Percentiles rank a stretch among this genome's conserved stretches.
Conservation (phyloP, 495 filamentous ascomycete genomes). For the Hypoxylon cercidicola region DNA sequence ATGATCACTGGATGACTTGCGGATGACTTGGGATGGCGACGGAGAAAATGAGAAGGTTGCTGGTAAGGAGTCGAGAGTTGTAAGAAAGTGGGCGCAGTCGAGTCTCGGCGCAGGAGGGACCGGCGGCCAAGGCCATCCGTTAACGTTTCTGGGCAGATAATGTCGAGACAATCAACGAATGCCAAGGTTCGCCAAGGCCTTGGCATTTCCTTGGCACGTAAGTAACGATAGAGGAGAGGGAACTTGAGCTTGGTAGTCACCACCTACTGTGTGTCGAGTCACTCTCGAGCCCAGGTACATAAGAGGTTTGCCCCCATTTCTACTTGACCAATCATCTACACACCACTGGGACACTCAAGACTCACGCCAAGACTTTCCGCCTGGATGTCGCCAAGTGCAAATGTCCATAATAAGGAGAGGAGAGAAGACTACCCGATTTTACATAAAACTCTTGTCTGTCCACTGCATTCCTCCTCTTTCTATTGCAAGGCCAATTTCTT, state of each 20-base stretch:
- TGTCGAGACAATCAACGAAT: slow-evolving; percentile 50
- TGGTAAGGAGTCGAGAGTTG: slow-evolving; percentile 13
- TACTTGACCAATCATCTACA: slow-evolving; percentile 35
- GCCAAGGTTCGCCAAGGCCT: slow-evolving; percentile 54
- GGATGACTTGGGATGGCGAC: too few relatives aligned
- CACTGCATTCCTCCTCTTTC: slow-evolving; percentile 32
- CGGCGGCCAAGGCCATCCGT: slow-evolving; percentile 37
- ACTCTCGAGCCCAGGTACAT: slow-evolving; percentile 38
- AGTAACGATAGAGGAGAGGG: slow-evolving; percentile 42
- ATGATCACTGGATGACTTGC: slow-evolving; percentile 20
- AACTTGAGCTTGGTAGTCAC: slow-evolving; percentile 32
- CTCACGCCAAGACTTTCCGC: slow-evolving; percentile 59
- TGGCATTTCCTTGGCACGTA: slow-evolving; percentile 43
- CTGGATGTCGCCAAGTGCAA: slow-evolving; percentile 56
- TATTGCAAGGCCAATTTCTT: slow-evolving; percentile 3
- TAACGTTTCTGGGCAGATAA: slow-evolving; percentile 38
- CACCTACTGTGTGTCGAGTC: slow-evolving; percentile 19
- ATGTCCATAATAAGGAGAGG: slow-evolving; percentile 57
- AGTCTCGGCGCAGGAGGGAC: slow-evolving; percentile 48
- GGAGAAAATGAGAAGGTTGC: not conserved
- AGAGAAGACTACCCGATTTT: slow-evolving; percentile 56
- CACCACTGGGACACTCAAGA: slow-evolving; percentile 40
- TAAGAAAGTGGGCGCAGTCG: slow-evolving; percentile 45
- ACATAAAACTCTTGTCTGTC: slow-evolving; percentile 51
- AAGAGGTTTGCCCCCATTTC: slow-evolving; percentile 37